Conservation (phyloP, 768 basidiomycete species). For the Tephrocybe sp. region DNA sequence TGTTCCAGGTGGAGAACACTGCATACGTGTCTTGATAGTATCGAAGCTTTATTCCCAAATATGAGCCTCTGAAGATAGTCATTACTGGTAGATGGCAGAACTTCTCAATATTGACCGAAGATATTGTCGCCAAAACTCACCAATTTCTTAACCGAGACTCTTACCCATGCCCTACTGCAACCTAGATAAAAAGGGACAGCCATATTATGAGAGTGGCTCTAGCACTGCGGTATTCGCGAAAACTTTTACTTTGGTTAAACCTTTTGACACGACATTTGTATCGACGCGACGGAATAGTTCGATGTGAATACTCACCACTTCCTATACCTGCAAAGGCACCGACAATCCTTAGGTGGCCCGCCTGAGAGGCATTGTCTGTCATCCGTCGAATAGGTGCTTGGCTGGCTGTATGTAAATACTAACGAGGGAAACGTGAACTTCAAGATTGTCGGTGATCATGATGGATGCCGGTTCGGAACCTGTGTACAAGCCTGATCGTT, state of each 20-base stretch:
- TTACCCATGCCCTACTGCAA: slow-evolving; percentile 72
- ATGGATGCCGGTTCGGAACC: slow-evolving; percentile 5
- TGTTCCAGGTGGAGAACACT: slow-evolving; percentile 65
- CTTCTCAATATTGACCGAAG: slow-evolving; percentile 1
- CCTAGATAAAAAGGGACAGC: slow-evolving; percentile 33
- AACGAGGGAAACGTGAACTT: no score
- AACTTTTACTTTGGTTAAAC: slow-evolving; percentile 49
- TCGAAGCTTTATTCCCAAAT: slow-evolving; percentile 50
- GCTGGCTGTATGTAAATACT: no score
- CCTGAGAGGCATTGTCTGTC: slow-evolving; percentile 28
- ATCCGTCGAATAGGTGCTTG: slow-evolving; percentile 19
- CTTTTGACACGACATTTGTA: slow-evolving; percentile 23
- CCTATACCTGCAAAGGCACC: slow-evolving; percentile 61
- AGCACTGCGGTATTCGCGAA: background rate
- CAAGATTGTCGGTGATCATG: slow-evolving; percentile 5
- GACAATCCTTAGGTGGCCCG: slow-evolving; percentile 46
- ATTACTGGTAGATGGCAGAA: slow-evolving; percentile 2
- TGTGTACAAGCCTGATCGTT: no score
- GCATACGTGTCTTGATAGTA: slow-evolving; percentile 72
- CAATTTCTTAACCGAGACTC: slow-evolving; percentile 13
- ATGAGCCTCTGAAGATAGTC: background rate
- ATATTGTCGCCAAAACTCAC: slow-evolving; percentile 1
- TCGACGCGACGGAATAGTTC: background rate
- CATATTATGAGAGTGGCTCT: background rate
- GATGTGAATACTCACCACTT: slow-evolving; percentile 44